Base-by-base conservation (phyloP, 2,329 filamentous ascomycete species). In the Venturia asperata region DNA sequence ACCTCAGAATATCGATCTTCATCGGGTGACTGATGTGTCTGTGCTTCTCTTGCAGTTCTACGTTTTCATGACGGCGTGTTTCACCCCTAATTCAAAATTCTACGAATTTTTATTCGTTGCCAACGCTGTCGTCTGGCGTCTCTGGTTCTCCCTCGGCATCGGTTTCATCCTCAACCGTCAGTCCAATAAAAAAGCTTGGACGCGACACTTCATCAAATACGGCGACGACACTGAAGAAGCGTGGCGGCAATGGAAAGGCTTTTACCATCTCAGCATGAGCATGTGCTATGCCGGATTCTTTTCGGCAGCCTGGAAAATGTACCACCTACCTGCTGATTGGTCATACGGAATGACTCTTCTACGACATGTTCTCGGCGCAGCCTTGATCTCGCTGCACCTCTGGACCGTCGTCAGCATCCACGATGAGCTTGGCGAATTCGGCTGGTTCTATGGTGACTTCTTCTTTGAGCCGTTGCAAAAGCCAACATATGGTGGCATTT, bases 391-490 rank as follows among this genome's bases (percentile, higher is more conserved):
- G 13, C 82, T 99, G 62, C 94, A 99, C 72, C 77, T 95, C 21
- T 99, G 94, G 94, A 96, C 92, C 0, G 88, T 91, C 1, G 81
- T 90, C 69, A 97, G 92, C 75, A 92, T 97, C 70, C 96, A 97
- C 75, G 92, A 97, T 62, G 95, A 91, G 1, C 85, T 99, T 0
- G 94, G 94, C 65, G 94, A 99, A 73, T 99, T 97, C 72, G 94
- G 94, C 71, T 99, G 93, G 93, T 97, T 97, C 81, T 97, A 92
- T 73, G 94, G 94, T 21, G 94, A 99, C 74, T 99, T 97, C 80
- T 97, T 99, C 82, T 97, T 94, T 74, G 91, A 97, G 67, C 88
- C 91, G 58, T 85, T 87, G 13, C 88, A 88, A 15, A 96, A 94
- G 77, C 82, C 97, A 67, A 97, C 91, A 0, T 99, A 99, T 77